Evolutionary conservation across 805 yeast genomes (phyloP), one percentile per base, ranked within the genome.

Genomic region (Lachancea quebecensis): DNA sequence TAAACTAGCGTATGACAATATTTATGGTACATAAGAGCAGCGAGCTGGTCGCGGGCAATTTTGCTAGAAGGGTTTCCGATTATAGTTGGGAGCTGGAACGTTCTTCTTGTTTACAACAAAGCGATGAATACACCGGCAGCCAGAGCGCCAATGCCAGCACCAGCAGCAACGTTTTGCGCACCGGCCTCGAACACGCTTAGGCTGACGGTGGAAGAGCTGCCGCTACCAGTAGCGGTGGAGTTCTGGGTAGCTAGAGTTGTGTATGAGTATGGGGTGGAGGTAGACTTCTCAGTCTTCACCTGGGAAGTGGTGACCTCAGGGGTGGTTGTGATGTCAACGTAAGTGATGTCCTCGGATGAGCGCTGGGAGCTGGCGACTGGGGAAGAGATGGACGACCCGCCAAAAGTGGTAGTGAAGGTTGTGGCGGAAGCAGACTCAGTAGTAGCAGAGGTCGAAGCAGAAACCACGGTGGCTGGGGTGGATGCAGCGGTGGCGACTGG

Each of bases 241-340:
- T 43, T 43, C n/a, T 34, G 47, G 33, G 49, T 37, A 10, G 59
- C 51, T 21, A 66, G 53, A 29, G 65, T 59, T 41, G 56, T 59
- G 39, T 69, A 66, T 30, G 64, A 56, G 57, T 53, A 58, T 41
- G 67, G 58, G n/a, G 72, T 68, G 41, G 71, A 68, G 14, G 72
- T 67, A 21, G 66, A 59, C 41, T 65, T 62, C 28, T 52, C 60
- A 45, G 74, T 70, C 50, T 73, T 71, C 48, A 71, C 73, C 44
- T 71, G 68, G 32, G 78, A 69, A n/a, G 60, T 64, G 46, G 74
- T 68, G 40, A 65, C 71, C 44, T 71, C 65, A 54, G 79, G 79
- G 39, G 79, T 75, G 47, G 70, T 60, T 49, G 79, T 74, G 54
- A 68, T 65, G 52, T 75, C 78, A 42, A 73, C 75, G 58, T 69